Evolutionary conservation across 352 stramenopile genomes (phyloP).

Genomic region (Aphanomyces invadans): DNA sequence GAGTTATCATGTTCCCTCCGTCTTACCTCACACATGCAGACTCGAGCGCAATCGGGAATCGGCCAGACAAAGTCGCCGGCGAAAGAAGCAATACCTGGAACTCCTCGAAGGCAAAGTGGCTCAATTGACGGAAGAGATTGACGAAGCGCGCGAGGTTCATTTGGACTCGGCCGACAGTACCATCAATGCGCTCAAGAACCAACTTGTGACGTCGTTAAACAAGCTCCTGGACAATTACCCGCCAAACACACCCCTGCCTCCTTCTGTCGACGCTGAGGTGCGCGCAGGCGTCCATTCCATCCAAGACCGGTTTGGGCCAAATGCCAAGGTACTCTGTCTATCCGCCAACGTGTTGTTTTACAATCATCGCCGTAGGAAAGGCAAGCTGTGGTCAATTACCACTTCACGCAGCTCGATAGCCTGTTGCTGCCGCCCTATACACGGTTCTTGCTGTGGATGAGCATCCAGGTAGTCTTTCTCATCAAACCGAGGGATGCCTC

Average conservation of each 20-base stretch:
- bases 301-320: conserved; percentile 74
- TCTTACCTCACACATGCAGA: conserved; percentile 26
- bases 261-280: conserved; percentile 43
- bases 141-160: conserved; percentile 63
- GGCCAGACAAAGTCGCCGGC: conserved; percentile 74
- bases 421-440: conserved; percentile 80
- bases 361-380: conserved; percentile 40
- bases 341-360: neutral
- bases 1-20: neutral
- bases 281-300: conserved; percentile 68
- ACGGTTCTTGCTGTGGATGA: conserved; percentile 84
- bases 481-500: too few relatives aligned
- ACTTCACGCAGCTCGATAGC: conserved; percentile 84
- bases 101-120: conserved; percentile 83
- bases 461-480: conserved; percentile 42
- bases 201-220: conserved; percentile 59
- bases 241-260: conserved; percentile 36
- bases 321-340: conserved; percentile 47
- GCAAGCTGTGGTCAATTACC: conserved; percentile 82
- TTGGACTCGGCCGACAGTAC: conserved; percentile 70
- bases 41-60: conserved; percentile 83
- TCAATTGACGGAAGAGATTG: conserved; percentile 81
- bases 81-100: conserved; percentile 87
- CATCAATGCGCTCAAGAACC: conserved; percentile 62
- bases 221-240: conserved; percentile 63